A percentile compares a stretch with the other conserved stretches of the same genome.
phyloP scores from a whole-genome alignment of 1,139 yeast genomes.

The Blastobotrys apis region DNA sequence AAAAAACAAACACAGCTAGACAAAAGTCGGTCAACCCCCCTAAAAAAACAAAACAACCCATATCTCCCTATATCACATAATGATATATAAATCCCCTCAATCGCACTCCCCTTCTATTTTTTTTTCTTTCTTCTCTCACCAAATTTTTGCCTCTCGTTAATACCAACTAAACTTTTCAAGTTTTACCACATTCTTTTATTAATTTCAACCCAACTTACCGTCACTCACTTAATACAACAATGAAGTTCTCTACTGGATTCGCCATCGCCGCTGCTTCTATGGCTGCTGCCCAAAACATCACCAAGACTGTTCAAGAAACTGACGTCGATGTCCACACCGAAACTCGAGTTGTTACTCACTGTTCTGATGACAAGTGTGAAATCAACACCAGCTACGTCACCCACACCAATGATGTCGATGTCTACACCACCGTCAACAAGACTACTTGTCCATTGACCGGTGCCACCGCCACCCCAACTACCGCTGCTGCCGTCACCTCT shows the following conservation, averaged over 20 bases:
- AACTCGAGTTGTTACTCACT: slow-evolving; percentile 12
- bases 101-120: slow-evolving; percentile 3
- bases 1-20: no score
- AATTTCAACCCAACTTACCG: slow-evolving; percentile 10
- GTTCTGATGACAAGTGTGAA: slow-evolving; percentile 9
- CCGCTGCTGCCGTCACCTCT: slow-evolving; percentile 13
- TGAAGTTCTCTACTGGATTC: slow-evolving; percentile 16
- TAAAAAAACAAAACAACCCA: no score
- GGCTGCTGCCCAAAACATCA: slow-evolving; percentile 11
- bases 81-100: background rate
- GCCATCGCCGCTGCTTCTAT: slow-evolving; percentile 16
- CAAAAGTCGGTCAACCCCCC: no score
- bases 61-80: background rate
- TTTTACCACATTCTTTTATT: slow-evolving; percentile 5
- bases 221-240: slow-evolving; percentile 13
- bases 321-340: slow-evolving; percentile 14
- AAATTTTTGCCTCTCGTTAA: slow-evolving; percentile 2
- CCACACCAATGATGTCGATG: slow-evolving; percentile 10
- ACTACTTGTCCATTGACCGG: slow-evolving; percentile 14
- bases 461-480: slow-evolving; percentile 11
- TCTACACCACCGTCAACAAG: slow-evolving; percentile 9
- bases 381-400: slow-evolving; percentile 7
- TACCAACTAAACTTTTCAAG: no score
- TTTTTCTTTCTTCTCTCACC: slow-evolving; percentile 3
- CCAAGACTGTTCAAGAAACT: slow-evolving; percentile 11